Conservation (phyloP, 2,329 filamentous ascomycete species). For the Sclerotinia spermophila region DNA sequence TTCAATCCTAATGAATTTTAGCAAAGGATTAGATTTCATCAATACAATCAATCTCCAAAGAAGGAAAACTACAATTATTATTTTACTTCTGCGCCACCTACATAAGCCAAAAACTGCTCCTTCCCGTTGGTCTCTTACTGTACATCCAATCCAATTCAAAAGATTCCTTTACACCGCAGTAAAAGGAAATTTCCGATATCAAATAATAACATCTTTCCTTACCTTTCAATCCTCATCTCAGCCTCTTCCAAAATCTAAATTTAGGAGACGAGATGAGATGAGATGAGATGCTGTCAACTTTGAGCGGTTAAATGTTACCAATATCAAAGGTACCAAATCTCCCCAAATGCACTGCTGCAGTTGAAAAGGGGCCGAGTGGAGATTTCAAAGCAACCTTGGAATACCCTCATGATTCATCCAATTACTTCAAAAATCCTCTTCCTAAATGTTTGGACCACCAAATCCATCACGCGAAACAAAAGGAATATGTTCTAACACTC, state of each 20-base stretch:
- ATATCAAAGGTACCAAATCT: background rate
- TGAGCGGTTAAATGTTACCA: background rate
- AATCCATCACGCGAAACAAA: background rate
- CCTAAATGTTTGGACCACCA: background rate
- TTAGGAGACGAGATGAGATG: background rate
- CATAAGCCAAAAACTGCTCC: background rate
- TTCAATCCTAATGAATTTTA: background rate
- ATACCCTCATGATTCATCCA: background rate
- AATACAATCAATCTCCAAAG: no score
- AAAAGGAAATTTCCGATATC: background rate
- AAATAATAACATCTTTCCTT: background rate
- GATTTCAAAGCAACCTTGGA: background rate
- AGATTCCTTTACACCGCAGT: background rate
- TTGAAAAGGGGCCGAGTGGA: background rate
- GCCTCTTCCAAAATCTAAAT: background rate
- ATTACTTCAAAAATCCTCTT: background rate
- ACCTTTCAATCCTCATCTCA: background rate
- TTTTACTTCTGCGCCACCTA: background rate
- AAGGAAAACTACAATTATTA: background rate
- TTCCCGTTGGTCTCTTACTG: background rate
- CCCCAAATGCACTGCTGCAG: constrained; percentile 1
- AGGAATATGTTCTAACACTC: background rate
- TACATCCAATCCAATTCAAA: background rate
- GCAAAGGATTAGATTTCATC: background rate
- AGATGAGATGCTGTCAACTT: background rate